Conservation (phyloP, 768 basidiomycete species). For the Galerina sulciceps region DNA sequence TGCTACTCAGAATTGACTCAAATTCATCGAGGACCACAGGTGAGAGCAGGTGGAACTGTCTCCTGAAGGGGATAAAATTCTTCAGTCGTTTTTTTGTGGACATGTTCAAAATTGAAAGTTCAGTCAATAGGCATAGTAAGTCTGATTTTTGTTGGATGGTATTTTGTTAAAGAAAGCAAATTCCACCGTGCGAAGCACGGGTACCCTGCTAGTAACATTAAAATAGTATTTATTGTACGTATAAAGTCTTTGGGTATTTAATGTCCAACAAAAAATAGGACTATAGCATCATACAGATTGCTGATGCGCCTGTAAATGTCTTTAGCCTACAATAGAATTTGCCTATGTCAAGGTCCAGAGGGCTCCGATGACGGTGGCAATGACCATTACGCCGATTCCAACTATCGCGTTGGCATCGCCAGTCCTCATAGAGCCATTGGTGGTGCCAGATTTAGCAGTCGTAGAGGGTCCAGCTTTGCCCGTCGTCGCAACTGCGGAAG, state of each 20-base stretch:
- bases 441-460: constrained; percentile 7
- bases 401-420: constrained; percentile 18
- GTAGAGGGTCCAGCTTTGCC: constrained; percentile 19
- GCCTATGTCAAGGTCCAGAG: constrained; percentile 25
- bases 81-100: too few species aligned
- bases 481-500: constrained; percentile 44
- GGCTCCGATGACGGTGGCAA: constrained; percentile 20
- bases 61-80: too few species aligned
- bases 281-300: neutral
- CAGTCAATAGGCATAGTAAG: too few species aligned
- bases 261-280: neutral
- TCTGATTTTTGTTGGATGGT: too few species aligned
- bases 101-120: too few species aligned
- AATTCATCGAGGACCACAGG: too few species aligned
- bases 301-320: neutral
- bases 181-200: too few species aligned
- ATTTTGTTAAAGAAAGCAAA: too few species aligned
- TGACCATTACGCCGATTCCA: constrained; percentile 21
- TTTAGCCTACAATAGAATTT: neutral
- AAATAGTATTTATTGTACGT: too few species aligned
- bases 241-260: neutral
- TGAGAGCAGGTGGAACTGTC: too few species aligned
- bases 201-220: too few species aligned
- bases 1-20: too few species aligned
- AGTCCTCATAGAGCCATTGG: constrained; percentile 15